Evolutionary conservation across 2,329 filamentous ascomycete genomes (phyloP), one percentile per base, ranked within the genome.

Genomic region (Aureobasidium leucospermi): DNA sequence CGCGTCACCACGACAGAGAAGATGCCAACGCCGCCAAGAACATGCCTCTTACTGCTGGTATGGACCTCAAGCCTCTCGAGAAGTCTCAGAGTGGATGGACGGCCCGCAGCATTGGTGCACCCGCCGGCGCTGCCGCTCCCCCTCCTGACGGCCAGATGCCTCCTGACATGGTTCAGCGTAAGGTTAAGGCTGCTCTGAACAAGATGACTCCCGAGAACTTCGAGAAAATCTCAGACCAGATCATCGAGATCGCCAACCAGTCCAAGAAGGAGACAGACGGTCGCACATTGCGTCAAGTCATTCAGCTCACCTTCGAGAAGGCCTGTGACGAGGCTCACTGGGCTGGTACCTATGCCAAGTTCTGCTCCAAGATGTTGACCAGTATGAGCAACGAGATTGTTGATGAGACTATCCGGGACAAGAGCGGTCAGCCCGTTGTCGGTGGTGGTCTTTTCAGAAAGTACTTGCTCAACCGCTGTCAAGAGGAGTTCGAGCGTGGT

Each of bases 181-280:
- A 99, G 86, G 94, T 99, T 73, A 99, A 99, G 86, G 88, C 91
- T 64, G 89, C 89, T 63, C 80, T 99, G 69, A 99, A 99, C 85
- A 99, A 99, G 87, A 97, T 99, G 94, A 97, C 94, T 0, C 94
- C 94, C 0, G 94, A 99, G 78, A 99, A 97, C 72, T 99, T 99
- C 69, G 92, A 96, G 72, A 91, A 87, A 78, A 96, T 99, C 66
- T 85, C 94, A 6, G 89, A 92, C 63, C 91, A 96, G 74, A 96
- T 99, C 63, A 82, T 99, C 32, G 81, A 85, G 58, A 99, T 99
- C 72, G 91, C 93, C 31, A 88, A 85, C 23, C 94, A 99, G 73
- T 97, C 93, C 58, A 96, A 96, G 82, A 88, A 96, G 67, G 94
- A 99, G 77, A 84, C 84, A 23, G 94, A 99, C 69, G 94, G 94